These are phyloP conservation scores for Oryza longistaminata DNA, from an alignment of 176 grass and related monocot species.

Conservation along the genomic window DNA sequence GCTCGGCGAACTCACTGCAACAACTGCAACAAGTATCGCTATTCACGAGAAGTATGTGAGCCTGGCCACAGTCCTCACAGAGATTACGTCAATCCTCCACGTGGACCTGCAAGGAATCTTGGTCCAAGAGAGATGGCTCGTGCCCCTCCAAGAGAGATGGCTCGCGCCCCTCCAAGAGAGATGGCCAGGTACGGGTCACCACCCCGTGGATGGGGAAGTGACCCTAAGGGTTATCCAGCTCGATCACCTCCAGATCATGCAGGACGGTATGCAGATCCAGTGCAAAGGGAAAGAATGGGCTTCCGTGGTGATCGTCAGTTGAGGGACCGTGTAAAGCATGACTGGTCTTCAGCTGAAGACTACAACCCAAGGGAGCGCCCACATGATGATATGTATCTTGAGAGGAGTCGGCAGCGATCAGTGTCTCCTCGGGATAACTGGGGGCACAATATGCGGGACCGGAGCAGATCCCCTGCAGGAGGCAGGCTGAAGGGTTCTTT, in stretches of 20 bases:
- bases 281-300: slow-evolving; percentile 46
- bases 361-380: slow-evolving; percentile 43
- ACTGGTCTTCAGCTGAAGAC: slow-evolving; percentile 48
- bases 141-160: slow-evolving; percentile 45
- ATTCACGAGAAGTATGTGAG: slow-evolving; percentile 42
- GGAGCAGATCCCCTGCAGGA: slow-evolving; percentile 63
- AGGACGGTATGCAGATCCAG: slow-evolving; percentile 44
- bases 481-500: slow-evolving; percentile 62
- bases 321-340: slow-evolving; percentile 50
- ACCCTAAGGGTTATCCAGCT: slow-evolving; percentile 50
- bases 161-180: slow-evolving; percentile 45
- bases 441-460: slow-evolving; percentile 47
- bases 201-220: slow-evolving; percentile 45
- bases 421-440: slow-evolving; percentile 58
- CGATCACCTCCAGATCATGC: slow-evolving; percentile 44
- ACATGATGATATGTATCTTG: slow-evolving; percentile 46
- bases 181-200: slow-evolving; percentile 58
- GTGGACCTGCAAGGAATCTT: slow-evolving; percentile 50
- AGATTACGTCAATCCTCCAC: slow-evolving; percentile 48
- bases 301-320: slow-evolving; percentile 50
- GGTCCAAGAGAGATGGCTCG: slow-evolving; percentile 47
- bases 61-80: slow-evolving; percentile 51
- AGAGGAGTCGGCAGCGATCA: slow-evolving; percentile 48
- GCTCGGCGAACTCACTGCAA: slow-evolving; percentile 86
- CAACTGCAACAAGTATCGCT: slow-evolving; percentile 78